A percentile compares a stretch with the other conserved stretches of the same genome.
Evolutionary conservation across 352 stramenopile genomes (phyloP).

Genomic region (Phytophthora megakarya): DNA sequence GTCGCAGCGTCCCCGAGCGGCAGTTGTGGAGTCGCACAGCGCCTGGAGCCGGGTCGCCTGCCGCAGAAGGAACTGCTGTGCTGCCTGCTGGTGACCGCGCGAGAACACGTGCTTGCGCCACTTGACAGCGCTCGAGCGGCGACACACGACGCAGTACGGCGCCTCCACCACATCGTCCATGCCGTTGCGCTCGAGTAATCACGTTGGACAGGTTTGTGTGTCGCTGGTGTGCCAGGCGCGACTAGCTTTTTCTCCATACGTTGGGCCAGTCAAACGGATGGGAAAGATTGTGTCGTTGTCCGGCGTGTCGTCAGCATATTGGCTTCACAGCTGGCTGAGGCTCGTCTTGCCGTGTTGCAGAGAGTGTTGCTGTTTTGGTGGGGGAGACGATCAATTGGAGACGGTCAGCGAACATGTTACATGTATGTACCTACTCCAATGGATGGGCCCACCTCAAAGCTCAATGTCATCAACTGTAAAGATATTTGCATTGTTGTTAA

Average conservation of each 20-base stretch:
- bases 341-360: slow-evolving; percentile 17
- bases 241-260: slow-evolving; percentile 18
- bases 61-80: slow-evolving; percentile 44
- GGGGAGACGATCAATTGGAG: slow-evolving; percentile 4
- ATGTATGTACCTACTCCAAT: too few relatives aligned
- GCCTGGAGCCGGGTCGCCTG: slow-evolving; percentile 33
- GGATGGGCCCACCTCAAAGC: background rate
- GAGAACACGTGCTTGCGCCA: slow-evolving; percentile 78
- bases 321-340: slow-evolving; percentile 12
- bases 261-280: slow-evolving; percentile 2
- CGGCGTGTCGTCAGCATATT: slow-evolving; percentile 7
- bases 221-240: slow-evolving; percentile 10
- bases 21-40: slow-evolving; percentile 27
- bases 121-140: slow-evolving; percentile 62
- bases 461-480: background rate
- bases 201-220: slow-evolving; percentile 15
- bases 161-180: slow-evolving; percentile 38
- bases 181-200: slow-evolving; percentile 2
- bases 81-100: slow-evolving; percentile 52
- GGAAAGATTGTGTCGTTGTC: slow-evolving; percentile 24
- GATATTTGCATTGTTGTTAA: background rate
- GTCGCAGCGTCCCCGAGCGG: slow-evolving; percentile 37
- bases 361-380: slow-evolving; percentile 26
- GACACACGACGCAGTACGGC: slow-evolving; percentile 62
- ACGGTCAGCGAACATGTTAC: slow-evolving; percentile 9